phyloP scores from a whole-genome alignment of 805 yeast genomes.

The Soucietia sequanensis region DNA sequence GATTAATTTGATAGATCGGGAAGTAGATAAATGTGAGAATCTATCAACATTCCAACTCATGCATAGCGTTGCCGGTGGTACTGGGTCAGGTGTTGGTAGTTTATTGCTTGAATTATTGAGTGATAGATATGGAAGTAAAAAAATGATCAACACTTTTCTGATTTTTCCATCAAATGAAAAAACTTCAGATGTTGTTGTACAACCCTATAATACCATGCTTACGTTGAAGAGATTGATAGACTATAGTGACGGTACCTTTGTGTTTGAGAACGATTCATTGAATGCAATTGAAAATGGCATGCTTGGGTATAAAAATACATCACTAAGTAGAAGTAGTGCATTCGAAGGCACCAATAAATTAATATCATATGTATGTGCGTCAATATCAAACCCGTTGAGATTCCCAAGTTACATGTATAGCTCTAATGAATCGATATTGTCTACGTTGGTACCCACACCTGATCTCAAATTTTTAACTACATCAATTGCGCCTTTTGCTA shows the following conservation, averaged over 20 bases:
- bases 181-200: conserved; percentile 95
- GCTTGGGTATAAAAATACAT: conserved; percentile 11
- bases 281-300: conserved; percentile 62
- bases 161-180: conserved; percentile 78
- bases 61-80: conserved; percentile 98
- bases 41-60: conserved; percentile 86
- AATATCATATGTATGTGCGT: conserved; percentile 80
- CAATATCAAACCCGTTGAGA: conserved; percentile 81
- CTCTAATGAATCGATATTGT: conserved; percentile 75
- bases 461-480: conserved; percentile 54
- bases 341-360: conserved; percentile 80
- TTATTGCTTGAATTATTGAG: conserved; percentile 70
- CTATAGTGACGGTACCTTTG: conserved; percentile 82
- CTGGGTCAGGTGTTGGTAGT: conserved; percentile 96
- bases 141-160: conserved; percentile 78
- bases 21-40: conserved; percentile 85
- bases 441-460: conserved; percentile 82
- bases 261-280: conserved; percentile 87
- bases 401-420: conserved; percentile 92
- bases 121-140: conserved; percentile 78
- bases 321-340: conserved; percentile 51
- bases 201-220: conserved; percentile 88
- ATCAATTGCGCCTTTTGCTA: conserved; percentile 43
- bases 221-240: conserved; percentile 81
- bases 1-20: conserved; percentile 81